Evolutionary conservation across 1,284 basidiomycete species (phyloP).

Genomic region (Trametes versicolor): DNA sequence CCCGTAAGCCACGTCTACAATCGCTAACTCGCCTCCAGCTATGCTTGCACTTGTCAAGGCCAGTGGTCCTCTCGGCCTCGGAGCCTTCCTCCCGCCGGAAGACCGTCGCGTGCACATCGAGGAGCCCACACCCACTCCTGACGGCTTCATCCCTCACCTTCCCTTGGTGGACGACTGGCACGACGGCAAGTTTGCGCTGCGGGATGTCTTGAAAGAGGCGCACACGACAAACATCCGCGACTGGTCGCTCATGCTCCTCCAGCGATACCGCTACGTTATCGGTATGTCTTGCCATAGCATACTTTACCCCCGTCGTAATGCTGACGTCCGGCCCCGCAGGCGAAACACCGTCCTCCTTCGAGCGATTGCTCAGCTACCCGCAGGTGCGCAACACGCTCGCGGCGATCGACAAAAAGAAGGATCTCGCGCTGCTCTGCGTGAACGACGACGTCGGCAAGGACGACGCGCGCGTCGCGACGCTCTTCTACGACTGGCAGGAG

Average conservation of each 20-base stretch:
- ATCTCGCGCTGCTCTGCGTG: constrained; percentile 41
- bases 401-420: constrained; percentile 24
- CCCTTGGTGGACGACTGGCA: constrained; percentile 49
- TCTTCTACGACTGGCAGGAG: constrained; percentile 37
- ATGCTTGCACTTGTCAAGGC: constrained; percentile 55
- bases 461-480: constrained; percentile 30
- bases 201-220: constrained; percentile 47
- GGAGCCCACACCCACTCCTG: constrained; percentile 21
- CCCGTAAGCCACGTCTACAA: not conserved
- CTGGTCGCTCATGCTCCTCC: constrained; percentile 53
- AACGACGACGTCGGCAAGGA: constrained; percentile 43
- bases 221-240: constrained; percentile 47
- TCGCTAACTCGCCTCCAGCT: constrained; percentile 41
- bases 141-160: constrained; percentile 44
- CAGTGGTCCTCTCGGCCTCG: constrained; percentile 54
- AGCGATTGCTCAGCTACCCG: constrained; percentile 33
- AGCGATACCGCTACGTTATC: constrained; percentile 54
- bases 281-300: constrained; percentile 34
- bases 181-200: constrained; percentile 53
- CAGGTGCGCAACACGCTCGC: constrained; percentile 28
- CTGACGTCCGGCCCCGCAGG: constrained; percentile 19
- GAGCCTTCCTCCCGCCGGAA: constrained; percentile 53
- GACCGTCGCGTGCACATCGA: constrained; percentile 31
- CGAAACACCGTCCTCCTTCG: constrained; percentile 39
- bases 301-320: not conserved